Evolutionary conservation across 2,329 filamentous ascomycete species (phyloP).

Genomic region (Diaporthe sp.): DNA sequence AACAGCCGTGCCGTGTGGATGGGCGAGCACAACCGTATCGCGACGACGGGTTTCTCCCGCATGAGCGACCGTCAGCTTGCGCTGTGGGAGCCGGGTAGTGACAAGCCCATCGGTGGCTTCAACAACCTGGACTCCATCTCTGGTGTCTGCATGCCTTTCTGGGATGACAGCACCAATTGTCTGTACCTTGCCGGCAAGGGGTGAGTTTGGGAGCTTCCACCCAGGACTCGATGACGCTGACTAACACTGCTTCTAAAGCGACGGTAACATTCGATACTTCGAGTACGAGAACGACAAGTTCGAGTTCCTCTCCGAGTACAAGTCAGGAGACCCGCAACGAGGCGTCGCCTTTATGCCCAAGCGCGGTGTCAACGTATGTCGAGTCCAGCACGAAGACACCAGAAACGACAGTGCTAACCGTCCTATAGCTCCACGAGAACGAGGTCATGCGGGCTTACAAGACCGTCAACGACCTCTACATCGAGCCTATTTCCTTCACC

Average conservation of each 20-base stretch:
- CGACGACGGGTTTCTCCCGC: slow-evolving; percentile 95
- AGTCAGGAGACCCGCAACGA: slow-evolving; percentile 94
- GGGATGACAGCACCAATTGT: slow-evolving; percentile 94
- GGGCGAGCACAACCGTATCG: slow-evolving; percentile 95
- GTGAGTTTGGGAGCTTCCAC: slow-evolving; percentile 64
- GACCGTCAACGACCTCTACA: slow-evolving; percentile 93
- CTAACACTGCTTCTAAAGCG: slow-evolving; percentile 65
- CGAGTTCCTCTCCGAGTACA: slow-evolving; percentile 96
- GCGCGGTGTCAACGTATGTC: slow-evolving; percentile 87
- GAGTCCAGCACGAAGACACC: neutral
- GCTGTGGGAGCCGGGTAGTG: slow-evolving; percentile 91
- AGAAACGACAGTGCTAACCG: slow-evolving; percentile 40
- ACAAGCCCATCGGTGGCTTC: slow-evolving; percentile 91
- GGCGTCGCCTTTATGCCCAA: slow-evolving; percentile 95
- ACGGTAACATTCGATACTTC: slow-evolving; percentile 99
- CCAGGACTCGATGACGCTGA: slow-evolving; percentile 44
- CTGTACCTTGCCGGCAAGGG: slow-evolving; percentile 98
- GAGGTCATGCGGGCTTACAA: slow-evolving; percentile 97
- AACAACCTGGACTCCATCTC: slow-evolving; percentile 94
- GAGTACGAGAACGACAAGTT: slow-evolving; percentile 99
- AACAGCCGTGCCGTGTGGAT: slow-evolving; percentile 98
- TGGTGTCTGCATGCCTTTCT: slow-evolving; percentile 99
- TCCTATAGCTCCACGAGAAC: slow-evolving; percentile 84
- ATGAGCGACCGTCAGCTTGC: slow-evolving; percentile 99
- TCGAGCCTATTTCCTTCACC: slow-evolving; percentile 98